Conservation (phyloP, 805 yeast genomes). For the Ogataea nitratoaversa region DNA sequence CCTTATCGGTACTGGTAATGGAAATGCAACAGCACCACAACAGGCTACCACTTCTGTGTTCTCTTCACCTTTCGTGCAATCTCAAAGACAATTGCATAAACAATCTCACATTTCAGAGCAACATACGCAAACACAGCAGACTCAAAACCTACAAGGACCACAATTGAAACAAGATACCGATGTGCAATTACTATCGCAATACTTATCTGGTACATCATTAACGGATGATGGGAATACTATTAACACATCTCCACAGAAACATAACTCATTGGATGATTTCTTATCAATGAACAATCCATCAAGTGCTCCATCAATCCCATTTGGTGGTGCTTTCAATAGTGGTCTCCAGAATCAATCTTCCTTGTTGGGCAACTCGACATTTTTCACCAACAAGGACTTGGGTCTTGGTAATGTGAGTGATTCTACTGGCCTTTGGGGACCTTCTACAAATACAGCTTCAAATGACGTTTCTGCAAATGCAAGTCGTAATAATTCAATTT, state of each 20-base stretch:
- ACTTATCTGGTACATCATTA: constrained; percentile 5
- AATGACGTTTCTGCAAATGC: constrained; percentile 6
- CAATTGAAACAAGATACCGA: constrained; percentile 26
- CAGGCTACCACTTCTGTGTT: constrained; percentile 4
- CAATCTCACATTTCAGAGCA: constrained; percentile 1
- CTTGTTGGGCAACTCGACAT: constrained; percentile 3
- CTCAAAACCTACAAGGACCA: neutral
- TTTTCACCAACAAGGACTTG: constrained; percentile 8
- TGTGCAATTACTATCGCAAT: constrained; percentile 33
- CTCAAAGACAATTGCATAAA: constrained; percentile 1
- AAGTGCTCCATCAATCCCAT: constrained; percentile 7
- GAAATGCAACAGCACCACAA: no score
- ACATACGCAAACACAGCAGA: neutral
- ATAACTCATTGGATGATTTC: constrained; percentile 3
- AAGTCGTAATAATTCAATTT: constrained; percentile 18
- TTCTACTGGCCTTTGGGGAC: constrained; percentile 13
- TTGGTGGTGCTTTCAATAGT: neutral
- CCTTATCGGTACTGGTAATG: neutral
- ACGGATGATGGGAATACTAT: neutral
- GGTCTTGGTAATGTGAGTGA: neutral
- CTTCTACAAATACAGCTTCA: constrained; percentile 1
- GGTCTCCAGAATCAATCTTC: constrained; percentile 1
- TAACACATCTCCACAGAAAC: constrained; percentile 1
- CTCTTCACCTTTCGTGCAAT: constrained; percentile 5
- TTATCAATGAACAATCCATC: constrained; percentile 11